These are phyloP conservation scores for Suillus subaureus DNA, from an alignment of 768 basidiomycete species.

Conservation along the genomic window DNA sequence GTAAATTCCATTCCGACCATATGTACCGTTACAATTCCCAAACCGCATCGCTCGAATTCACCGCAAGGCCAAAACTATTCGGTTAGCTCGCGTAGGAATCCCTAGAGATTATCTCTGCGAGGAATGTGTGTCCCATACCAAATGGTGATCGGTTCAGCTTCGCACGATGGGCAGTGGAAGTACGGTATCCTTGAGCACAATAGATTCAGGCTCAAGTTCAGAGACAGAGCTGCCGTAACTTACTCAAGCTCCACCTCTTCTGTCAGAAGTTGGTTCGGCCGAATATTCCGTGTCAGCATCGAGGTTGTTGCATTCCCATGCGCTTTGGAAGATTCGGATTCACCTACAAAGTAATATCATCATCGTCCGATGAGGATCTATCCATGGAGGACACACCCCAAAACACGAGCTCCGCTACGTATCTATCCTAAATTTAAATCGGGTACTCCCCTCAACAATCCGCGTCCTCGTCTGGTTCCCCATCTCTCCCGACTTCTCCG, in stretches of 20 bases:
- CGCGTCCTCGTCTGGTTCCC: constrained; percentile 95
- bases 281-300: not conserved
- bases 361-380: not conserved
- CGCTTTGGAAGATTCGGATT: constrained; percentile 22
- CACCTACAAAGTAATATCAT: constrained; percentile 16
- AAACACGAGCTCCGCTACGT: constrained; percentile 53
- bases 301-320: constrained; percentile 19
- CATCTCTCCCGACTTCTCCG: constrained; percentile 77
- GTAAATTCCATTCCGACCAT: not conserved
- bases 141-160: too few species aligned
- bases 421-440: constrained; percentile 80
- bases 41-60: constrained; percentile 18
- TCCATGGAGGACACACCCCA: not conserved
- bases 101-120: too few species aligned
- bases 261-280: too few species aligned
- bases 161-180: too few species aligned
- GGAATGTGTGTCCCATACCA: too few species aligned
- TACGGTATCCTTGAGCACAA: too few species aligned
- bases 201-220: too few species aligned
- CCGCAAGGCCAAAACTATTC: not conserved
- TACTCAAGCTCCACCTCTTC: too few species aligned
- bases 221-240: too few species aligned
- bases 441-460: constrained; percentile 85
- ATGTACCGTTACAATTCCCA: not conserved
- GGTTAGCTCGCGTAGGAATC: too few species aligned